Percentiles rank a stretch among this genome's conserved stretches.
phyloP scores from a whole-genome alignment of 2,329 filamentous ascomycete species.

The Neofusicoccum cordaticola region DNA sequence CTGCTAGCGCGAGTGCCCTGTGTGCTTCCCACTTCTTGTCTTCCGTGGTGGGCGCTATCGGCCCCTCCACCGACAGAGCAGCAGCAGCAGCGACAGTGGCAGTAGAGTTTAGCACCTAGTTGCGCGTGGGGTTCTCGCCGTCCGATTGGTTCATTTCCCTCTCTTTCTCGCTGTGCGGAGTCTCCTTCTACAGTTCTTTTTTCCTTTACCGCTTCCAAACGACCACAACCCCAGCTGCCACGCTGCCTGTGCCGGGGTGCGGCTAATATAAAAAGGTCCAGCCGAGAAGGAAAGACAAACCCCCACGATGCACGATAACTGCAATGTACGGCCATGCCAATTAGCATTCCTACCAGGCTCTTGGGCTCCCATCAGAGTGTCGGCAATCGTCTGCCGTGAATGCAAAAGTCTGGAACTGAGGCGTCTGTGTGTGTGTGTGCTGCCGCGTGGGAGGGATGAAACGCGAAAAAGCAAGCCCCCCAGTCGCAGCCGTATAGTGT shows the following conservation, averaged over 20 bases:
- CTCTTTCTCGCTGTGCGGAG: background rate
- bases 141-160: background rate
- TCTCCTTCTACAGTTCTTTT: background rate
- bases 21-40: too few species aligned
- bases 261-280: background rate
- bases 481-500: background rate
- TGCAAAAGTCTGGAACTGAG: background rate
- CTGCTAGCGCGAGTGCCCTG: too few species aligned
- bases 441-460: slow-evolving; percentile 5
- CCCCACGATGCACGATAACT: background rate
- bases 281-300: background rate
- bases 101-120: too few species aligned
- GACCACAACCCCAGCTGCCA: too few species aligned
- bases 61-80: too few species aligned
- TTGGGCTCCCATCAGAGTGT: background rate
- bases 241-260: too few species aligned
- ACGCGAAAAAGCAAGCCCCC: background rate
- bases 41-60: too few species aligned
- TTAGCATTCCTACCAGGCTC: background rate
- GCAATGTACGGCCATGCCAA: background rate
- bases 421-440: background rate
- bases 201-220: background rate
- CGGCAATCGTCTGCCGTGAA: slow-evolving; percentile 7
- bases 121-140: background rate
- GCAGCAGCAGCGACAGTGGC: too few species aligned